phyloP scores from a whole-genome alignment of 192 early-diverging fungal species.

The Phlyctochytrium planicorne region DNA sequence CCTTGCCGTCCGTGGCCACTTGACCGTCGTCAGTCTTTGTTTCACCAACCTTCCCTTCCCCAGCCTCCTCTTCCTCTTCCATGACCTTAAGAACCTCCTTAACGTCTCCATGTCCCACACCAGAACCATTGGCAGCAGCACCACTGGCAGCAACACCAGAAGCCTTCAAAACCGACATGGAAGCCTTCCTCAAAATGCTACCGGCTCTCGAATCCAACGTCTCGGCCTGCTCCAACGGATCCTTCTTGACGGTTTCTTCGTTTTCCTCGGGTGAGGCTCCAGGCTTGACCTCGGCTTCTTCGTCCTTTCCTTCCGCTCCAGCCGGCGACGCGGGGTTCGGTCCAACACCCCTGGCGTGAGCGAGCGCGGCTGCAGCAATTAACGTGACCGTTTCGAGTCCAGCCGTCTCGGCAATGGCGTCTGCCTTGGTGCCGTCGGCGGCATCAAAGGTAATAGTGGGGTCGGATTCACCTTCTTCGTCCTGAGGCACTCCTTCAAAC shows the following conservation, averaged over 20 bases:
- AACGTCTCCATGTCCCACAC: too few species aligned
- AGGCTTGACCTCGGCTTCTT: background rate
- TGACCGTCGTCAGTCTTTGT: background rate
- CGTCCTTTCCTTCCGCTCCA: background rate
- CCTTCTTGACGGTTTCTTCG: background rate
- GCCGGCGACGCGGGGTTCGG: background rate
- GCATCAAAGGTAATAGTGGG: background rate
- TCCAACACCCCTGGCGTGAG: background rate
- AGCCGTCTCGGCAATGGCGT: slow-evolving; percentile 1
- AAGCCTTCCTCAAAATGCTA: background rate
- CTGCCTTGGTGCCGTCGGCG: background rate
- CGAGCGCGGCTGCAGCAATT: slow-evolving; percentile 4
- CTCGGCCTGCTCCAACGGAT: background rate
- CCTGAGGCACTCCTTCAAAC: background rate
- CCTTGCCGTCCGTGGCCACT: background rate
- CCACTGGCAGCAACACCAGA: too few species aligned
- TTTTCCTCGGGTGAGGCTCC: background rate
- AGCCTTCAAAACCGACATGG: background rate
- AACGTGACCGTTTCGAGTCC: slow-evolving; percentile 1
- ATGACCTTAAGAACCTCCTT: too few species aligned
- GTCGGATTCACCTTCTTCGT: background rate
- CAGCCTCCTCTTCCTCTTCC: too few species aligned
- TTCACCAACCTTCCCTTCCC: background rate
- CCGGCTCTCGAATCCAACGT: background rate
- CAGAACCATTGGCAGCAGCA: too few species aligned